A percentile compares a stretch with the other conserved stretches of the same genome.
Evolutionary conservation across 768 basidiomycete species (phyloP).

Genomic region (Rhodotorula toruloides): DNA sequence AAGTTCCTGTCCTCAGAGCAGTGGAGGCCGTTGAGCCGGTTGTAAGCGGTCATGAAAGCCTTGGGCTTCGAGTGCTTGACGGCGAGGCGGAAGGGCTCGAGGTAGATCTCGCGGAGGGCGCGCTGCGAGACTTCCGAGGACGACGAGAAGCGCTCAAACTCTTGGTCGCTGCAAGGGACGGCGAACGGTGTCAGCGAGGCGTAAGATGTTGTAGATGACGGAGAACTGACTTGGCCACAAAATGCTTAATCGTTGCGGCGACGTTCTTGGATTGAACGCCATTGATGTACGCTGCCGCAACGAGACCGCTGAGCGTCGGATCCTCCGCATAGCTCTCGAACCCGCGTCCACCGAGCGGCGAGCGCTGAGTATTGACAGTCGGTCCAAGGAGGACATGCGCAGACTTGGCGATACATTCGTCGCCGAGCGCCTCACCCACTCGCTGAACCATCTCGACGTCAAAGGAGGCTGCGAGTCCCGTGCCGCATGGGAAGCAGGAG

Average conservation of each 20-base stretch:
- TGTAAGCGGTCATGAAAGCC: conserved; percentile 40
- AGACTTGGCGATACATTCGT: conserved; percentile 56
- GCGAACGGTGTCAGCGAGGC: conserved; percentile 7
- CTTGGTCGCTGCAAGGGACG: conserved; percentile 20
- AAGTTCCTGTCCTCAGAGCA: conserved; percentile 44
- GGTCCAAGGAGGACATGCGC: conserved; percentile 42
- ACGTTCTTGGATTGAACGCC: conserved; percentile 43
- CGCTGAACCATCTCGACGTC: conserved; percentile 53
- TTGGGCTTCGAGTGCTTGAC: conserved; percentile 33
- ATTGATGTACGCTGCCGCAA: conserved; percentile 41
- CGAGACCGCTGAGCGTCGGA: conserved; percentile 25
- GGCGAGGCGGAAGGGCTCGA: conserved; percentile 47
- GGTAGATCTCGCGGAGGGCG: conserved; percentile 48
- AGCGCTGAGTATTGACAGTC: conserved; percentile 45
- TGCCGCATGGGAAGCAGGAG: conserved; percentile 59
- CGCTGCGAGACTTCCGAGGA: conserved; percentile 42
- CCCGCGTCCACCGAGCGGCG: conserved; percentile 45
- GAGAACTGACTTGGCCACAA: conserved; percentile 29
- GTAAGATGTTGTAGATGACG: background rate
- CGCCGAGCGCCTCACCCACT: conserved; percentile 55
- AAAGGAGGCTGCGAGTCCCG: conserved; percentile 58
- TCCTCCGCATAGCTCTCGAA: conserved; percentile 45
- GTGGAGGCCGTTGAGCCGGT: conserved; percentile 47
- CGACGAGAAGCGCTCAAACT: conserved; percentile 35
- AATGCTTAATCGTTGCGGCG: conserved; percentile 45